These are phyloP conservation scores for Plasmodiophora brassicae DNA, from an alignment of 208 protist species.

Conservation along the genomic window DNA sequence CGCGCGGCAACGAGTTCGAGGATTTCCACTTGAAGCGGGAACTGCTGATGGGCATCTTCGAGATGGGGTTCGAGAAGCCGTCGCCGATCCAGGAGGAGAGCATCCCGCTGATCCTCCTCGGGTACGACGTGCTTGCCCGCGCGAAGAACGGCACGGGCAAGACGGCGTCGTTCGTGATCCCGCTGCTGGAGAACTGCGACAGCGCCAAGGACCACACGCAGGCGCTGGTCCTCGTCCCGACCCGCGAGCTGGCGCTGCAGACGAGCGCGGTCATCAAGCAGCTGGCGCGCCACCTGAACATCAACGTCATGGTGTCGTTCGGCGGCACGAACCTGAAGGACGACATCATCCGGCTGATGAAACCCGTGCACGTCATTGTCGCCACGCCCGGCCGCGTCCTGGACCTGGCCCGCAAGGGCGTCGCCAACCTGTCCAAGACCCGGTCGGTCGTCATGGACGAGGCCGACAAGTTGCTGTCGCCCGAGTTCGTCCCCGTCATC, in stretches of 20 bases:
- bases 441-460: conserved; percentile 87
- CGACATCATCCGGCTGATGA: conserved; percentile 92
- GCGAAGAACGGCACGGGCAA: conserved; percentile 99
- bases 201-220: conserved; percentile 81
- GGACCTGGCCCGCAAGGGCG: conserved; percentile 89
- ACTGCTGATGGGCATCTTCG: conserved; percentile 97
- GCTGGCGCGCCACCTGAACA: conserved; percentile 85
- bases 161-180: conserved; percentile 97
- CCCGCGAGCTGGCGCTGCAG: conserved; percentile 54
- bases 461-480: conserved; percentile 95
- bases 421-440: conserved; percentile 85
- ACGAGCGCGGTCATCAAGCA: conserved; percentile 41
- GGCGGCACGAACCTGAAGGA: conserved; percentile 93
- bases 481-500: conserved; percentile 89
- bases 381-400: conserved; percentile 94
- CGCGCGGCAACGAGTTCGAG: conserved; percentile 94
- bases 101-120: conserved; percentile 91
- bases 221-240: conserved; percentile 56
- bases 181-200: conserved; percentile 91
- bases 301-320: conserved; percentile 82
- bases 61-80: conserved; percentile 95
- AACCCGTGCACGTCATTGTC: conserved; percentile 96
- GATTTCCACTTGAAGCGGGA: conserved; percentile 95
- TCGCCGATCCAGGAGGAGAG: conserved; percentile 93
- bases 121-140: conserved; percentile 63